These are phyloP conservation scores for Aspergillus amoenus DNA, from an alignment of 2,329 filamentous ascomycete species.

Conservation along the genomic window DNA sequence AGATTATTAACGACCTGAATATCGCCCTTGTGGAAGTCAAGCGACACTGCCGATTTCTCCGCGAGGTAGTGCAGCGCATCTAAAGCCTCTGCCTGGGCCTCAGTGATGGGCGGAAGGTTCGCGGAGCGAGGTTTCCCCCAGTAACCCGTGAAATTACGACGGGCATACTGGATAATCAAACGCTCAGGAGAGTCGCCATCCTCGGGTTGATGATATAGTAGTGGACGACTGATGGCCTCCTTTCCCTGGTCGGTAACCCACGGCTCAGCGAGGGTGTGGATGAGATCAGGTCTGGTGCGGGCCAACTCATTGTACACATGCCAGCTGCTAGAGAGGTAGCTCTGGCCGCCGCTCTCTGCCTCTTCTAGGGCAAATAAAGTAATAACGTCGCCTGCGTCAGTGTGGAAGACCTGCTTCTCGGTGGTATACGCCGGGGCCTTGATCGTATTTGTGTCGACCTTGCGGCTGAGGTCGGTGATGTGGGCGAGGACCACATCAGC, in stretches of 20 bases:
- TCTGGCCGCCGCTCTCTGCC: constrained; percentile 52
- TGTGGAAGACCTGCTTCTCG: constrained; percentile 54
- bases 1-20: constrained; percentile 55
- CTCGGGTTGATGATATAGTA: constrained; percentile 53
- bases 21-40: constrained; percentile 51
- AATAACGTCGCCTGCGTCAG: constrained; percentile 56
- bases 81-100: constrained; percentile 54
- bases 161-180: constrained; percentile 60
- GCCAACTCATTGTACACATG: constrained; percentile 58
- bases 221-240: constrained; percentile 29
- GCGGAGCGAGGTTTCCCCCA: constrained; percentile 42
- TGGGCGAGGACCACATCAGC: constrained; percentile 57
- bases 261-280: constrained; percentile 49
- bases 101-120: constrained; percentile 49
- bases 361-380: constrained; percentile 49
- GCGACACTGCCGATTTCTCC: constrained; percentile 41
- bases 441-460: constrained; percentile 30
- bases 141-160: constrained; percentile 57
- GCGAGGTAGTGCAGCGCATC: constrained; percentile 53
- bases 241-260: constrained; percentile 47
- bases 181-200: constrained; percentile 50
- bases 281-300: constrained; percentile 52
- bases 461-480: constrained; percentile 59
- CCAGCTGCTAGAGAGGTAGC: constrained; percentile 54
- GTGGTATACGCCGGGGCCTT: constrained; percentile 45